Base-by-base conservation (phyloP, 2,329 filamentous ascomycete species). In the Lachnellula willkommii region DNA sequence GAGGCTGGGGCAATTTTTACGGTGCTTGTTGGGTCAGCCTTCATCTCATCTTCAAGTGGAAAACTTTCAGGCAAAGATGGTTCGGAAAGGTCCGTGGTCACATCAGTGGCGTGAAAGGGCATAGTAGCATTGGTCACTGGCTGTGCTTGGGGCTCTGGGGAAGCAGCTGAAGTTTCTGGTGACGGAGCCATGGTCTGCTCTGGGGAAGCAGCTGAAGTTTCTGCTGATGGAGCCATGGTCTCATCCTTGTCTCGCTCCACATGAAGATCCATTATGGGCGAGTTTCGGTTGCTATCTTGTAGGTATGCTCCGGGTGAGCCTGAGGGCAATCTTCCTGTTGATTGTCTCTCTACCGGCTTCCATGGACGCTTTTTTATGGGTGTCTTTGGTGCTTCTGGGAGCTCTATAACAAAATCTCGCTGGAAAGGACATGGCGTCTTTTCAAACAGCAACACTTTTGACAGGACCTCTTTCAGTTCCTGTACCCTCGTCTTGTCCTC, bases 401-500 rank as follows among this genome's bases (percentile, higher is more conserved):
- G 74, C 50, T 87, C 80, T 11, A 93, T 84, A 0, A 83, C 85
- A 64, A 95, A 95, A 3, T 81, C 80, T 57, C 90, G 80, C 65
- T 85, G 80, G 70, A 96, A 96, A 0, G 92, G 92, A 70, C 91
- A 96, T 46, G 85, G 81, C 0, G 92, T 96, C 67, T 89, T 89
- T 71, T 96, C 92, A 67, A 94, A 96, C 60, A 88, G 85, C 47
- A 96, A 76, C 14, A 95, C 83, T 59, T 84, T 83, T 52, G 79
- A 80, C 28, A 96, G 73, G 8, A 90, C 85, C 11, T 75, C 75
- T 66, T 89, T 89, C 61, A 96, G 76, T 37, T 84, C 78, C 53
- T 81, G 78, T 4, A 89, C 84, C 62, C 82, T 80, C 45, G 76
- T 73, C 60, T 80, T 77, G 60, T 93, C 86, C 22, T 87, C 82